A percentile compares a stretch with the other conserved stretches of the same genome.
phyloP scores from a whole-genome alignment of 2,329 filamentous ascomycete species.

The Fusarium stilboides region DNA sequence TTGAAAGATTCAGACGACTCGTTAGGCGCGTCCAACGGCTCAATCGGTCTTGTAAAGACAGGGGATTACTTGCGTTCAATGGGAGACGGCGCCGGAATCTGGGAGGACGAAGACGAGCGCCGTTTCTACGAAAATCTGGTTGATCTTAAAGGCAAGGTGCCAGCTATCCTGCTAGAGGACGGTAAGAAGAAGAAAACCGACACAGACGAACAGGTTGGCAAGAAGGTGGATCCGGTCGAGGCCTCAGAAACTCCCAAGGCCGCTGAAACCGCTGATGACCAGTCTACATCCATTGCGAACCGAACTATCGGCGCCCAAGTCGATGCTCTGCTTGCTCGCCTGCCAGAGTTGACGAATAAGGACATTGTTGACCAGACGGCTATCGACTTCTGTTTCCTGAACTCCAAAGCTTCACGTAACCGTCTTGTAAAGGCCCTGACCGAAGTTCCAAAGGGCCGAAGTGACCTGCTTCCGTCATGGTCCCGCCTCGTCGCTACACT shows the following conservation, averaged over 20 bases:
- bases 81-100: slow-evolving; percentile 92
- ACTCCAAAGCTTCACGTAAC: slow-evolving; percentile 97
- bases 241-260: slow-evolving; percentile 66
- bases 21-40: slow-evolving; percentile 76
- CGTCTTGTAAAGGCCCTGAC: slow-evolving; percentile 92
- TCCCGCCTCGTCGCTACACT: slow-evolving; percentile 94
- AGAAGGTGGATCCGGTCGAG: slow-evolving; percentile 74
- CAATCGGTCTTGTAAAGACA: slow-evolving; percentile 93
- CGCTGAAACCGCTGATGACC: slow-evolving; percentile 77
- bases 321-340: slow-evolving; percentile 86
- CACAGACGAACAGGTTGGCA: slow-evolving; percentile 84
- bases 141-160: slow-evolving; percentile 95
- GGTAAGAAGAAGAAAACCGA: slow-evolving; percentile 94
- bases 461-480: slow-evolving; percentile 91
- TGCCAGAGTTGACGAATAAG: slow-evolving; percentile 94
- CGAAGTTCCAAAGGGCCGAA: slow-evolving; percentile 93
- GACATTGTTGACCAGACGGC: slow-evolving; percentile 93
- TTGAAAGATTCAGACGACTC: slow-evolving; percentile 85
- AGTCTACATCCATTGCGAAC: slow-evolving; percentile 94
- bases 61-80: slow-evolving; percentile 93
- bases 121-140: slow-evolving; percentile 98
- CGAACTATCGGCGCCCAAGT: slow-evolving; percentile 98
- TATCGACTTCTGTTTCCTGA: slow-evolving; percentile 97
- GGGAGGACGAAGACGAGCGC: slow-evolving; percentile 98
- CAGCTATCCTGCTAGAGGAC: slow-evolving; percentile 92